These are phyloP conservation scores for Zygoascus bituminiphila DNA, from an alignment of 805 yeast species.

Conservation along the genomic window DNA sequence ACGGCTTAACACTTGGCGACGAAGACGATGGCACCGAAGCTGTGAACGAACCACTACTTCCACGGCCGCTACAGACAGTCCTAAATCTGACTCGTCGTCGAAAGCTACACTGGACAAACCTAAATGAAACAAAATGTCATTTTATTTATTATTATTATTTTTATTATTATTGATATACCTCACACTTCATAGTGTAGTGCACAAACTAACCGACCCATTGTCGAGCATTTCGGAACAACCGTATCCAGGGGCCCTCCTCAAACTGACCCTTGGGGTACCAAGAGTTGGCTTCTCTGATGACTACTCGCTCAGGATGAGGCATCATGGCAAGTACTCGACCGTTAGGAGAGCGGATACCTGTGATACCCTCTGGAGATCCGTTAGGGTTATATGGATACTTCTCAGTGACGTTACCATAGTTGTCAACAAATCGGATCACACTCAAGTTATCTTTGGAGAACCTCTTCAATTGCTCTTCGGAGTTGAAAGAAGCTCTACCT, in stretches of 20 bases:
- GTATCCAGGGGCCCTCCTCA: conserved; percentile 94
- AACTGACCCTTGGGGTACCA: conserved; percentile 74
- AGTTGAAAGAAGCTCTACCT: conserved; percentile 74
- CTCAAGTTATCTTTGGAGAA: conserved; percentile 45
- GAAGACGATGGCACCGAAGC: conserved; percentile 22
- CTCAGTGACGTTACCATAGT: conserved; percentile 77
- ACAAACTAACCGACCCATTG: conserved; percentile 65
- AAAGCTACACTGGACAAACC: background rate
- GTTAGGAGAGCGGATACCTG: conserved; percentile 82
- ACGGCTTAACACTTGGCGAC: conserved; percentile 11
- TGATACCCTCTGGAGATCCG: conserved; percentile 88
- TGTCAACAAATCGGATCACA: conserved; percentile 78
- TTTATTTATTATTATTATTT: conserved; percentile 3
- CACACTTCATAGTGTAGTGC: too few species aligned
- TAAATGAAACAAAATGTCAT: background rate
- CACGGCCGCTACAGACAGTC: too few species aligned
- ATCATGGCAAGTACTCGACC: conserved; percentile 96
- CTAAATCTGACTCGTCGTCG: background rate
- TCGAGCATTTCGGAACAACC: conserved; percentile 87
- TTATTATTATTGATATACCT: background rate
- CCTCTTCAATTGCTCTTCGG: conserved; percentile 35
- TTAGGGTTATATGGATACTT: conserved; percentile 92
- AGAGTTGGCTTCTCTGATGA: conserved; percentile 80
- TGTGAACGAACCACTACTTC: conserved; percentile 9
- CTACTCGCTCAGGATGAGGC: conserved; percentile 98